Evolutionary conservation across 805 yeast species (phyloP), one percentile per base, ranked within the genome.

Genomic region (Wickerhamiella kurtzmanii): DNA sequence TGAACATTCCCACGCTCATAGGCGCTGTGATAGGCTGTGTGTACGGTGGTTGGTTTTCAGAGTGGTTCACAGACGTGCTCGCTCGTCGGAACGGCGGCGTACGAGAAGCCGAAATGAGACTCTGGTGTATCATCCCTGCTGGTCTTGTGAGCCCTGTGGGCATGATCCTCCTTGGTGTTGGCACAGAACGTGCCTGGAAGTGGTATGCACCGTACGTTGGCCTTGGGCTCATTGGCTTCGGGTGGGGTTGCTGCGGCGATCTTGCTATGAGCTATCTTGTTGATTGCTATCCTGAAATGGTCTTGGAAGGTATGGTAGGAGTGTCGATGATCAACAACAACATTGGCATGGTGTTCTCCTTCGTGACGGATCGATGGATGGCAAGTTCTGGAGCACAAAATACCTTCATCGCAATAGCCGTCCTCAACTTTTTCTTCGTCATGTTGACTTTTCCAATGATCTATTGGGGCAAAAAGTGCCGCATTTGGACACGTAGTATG

Each of bases 1-100:
- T 82, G 88, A 81, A 82, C 55, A 69, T 82, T 18, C 88, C 89
- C 0, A 69, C 77, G 1, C 71, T 76, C 50, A 59, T 70, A 28
- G 75, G 80, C 1, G 78, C 82, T 5, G 62, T 73, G 20, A 64
- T 75, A 13, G 75, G 74, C 49, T 67, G 72, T 21, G 46, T 71
- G 41, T 61, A 68, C 45, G 71, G 74, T 2, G 81, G 80, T 15
- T 63, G 64, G 58, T 58, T 71, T 19, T 67, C 74, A 5, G 82
- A 78, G 58, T 69, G 68, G 69, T 58, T 75, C 48, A 73, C 71
- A 46, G 60, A 76, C 41, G 54, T 54, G 38, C 47, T 74, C 44
- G 79, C 83, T 18, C 66, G 63, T 47, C 65, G 68, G 39, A 71
- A 72, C 54, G 63, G 66, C 25, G 81, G 82, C 40, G 46, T 71